These are phyloP conservation scores for Silybum marianum DNA, from an alignment of 129 eudicot species.

Conservation along the genomic window DNA sequence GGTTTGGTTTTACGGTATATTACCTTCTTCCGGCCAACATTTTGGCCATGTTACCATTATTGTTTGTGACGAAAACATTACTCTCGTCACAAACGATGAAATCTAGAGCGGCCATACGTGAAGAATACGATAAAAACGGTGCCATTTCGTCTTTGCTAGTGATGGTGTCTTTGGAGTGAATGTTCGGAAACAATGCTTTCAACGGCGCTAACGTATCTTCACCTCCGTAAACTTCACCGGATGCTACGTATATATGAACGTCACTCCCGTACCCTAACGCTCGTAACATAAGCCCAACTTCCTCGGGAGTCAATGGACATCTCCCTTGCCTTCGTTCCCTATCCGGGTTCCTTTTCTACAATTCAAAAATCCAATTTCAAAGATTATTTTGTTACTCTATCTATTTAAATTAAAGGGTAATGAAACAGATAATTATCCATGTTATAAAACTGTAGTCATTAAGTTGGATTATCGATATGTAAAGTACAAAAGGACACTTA, in stretches of 20 bases:
- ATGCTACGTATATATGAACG: slow-evolving; percentile 72
- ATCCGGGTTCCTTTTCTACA: slow-evolving; percentile 65
- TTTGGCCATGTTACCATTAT: slow-evolving; percentile 87
- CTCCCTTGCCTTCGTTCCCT: slow-evolving; percentile 76
- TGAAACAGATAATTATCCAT: no score
- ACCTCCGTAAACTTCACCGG: slow-evolving; percentile 81
- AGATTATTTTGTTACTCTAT: background rate
- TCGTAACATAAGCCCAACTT: slow-evolving; percentile 81
- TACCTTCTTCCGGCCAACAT: slow-evolving; percentile 86
- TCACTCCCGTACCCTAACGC: slow-evolving; percentile 68
- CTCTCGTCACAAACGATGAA: slow-evolving; percentile 73
- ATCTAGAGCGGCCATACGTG: slow-evolving; percentile 83
- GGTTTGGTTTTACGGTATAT: background rate
- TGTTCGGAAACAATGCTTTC: slow-evolving; percentile 64
- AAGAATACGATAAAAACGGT: slow-evolving; percentile 52
- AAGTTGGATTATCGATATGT: no score
- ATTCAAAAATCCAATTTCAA: background rate
- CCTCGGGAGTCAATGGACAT: slow-evolving; percentile 80
- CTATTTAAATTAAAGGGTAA: no score
- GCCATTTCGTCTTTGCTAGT: slow-evolving; percentile 60
- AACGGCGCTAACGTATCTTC: slow-evolving; percentile 70
- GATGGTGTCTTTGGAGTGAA: slow-evolving; percentile 63
- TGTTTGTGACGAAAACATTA: slow-evolving; percentile 77
- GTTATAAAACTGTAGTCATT: no score
- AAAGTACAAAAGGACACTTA: slow-evolving; percentile 32